Conservation (phyloP, 441 rosid species). For the Populus trichocarpa region DNA sequence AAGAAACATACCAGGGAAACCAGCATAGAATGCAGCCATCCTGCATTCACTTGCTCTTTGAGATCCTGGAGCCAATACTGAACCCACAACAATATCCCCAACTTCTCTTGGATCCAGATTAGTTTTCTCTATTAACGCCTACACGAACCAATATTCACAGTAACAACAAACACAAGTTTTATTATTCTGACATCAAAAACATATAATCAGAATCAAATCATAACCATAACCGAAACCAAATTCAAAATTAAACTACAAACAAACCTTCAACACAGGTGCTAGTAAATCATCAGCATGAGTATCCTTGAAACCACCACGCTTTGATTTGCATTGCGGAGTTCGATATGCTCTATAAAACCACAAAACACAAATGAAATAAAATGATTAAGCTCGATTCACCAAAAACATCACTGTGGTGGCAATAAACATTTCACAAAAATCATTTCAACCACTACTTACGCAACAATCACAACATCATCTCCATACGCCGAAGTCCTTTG, state of each 20-base stretch:
- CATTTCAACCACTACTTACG: constrained; percentile 45
- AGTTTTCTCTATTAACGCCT: constrained; percentile 88
- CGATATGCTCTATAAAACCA: constrained; percentile 64
- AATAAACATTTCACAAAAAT: too few relatives aligned
- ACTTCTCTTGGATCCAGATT: constrained; percentile 81
- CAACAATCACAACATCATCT: constrained; percentile 89
- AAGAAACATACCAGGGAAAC: constrained; percentile 75
- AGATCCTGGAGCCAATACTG: constrained; percentile 92
- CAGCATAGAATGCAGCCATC: constrained; percentile 98
- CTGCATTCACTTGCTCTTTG: constrained; percentile 92
- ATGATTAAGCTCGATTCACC: too few relatives aligned
- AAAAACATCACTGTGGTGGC: too few relatives aligned
- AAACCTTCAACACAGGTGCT: constrained; percentile 83
- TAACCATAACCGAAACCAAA: background rate
- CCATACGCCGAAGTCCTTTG: constrained; percentile 70
- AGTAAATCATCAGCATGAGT: constrained; percentile 92
- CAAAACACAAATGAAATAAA: background rate
- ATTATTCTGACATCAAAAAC: background rate
- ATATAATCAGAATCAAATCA: background rate
- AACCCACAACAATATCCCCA: constrained; percentile 96
- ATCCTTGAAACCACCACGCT: constrained; percentile 94
- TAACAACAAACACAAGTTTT: background rate
- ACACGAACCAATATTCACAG: constrained; percentile 5
- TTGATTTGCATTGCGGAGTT: constrained; percentile 84
- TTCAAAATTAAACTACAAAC: background rate